Conservation (phyloP, 306 rosid genomes). For the Citrullus colocynthis region DNA sequence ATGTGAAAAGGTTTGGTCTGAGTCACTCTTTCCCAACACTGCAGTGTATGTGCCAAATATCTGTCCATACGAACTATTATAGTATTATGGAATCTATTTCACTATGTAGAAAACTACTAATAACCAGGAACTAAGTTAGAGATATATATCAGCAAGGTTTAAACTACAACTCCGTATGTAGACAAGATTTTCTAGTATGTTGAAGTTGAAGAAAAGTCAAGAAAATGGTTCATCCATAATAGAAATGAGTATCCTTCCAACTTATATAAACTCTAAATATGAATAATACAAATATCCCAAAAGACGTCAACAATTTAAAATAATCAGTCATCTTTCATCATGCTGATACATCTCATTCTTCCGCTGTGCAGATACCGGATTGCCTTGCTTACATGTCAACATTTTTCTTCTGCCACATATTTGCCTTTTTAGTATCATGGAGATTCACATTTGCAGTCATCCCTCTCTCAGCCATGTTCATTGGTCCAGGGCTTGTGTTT, state of each 20-base stretch:
- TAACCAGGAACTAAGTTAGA: neutral
- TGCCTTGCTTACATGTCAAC: conserved; percentile 74
- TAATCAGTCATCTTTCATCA: neutral
- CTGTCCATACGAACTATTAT: neutral
- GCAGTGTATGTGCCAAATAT: neutral
- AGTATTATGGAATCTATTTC: neutral
- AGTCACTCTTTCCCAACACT: neutral
- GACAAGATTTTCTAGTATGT: neutral
- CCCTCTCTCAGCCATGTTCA: conserved; percentile 78
- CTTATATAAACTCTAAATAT: neutral
- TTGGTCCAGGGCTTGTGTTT: conserved; percentile 55
- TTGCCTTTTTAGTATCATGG: conserved; percentile 72
- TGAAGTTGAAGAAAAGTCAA: neutral
- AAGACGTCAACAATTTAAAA: neutral
- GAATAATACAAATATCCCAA: neutral
- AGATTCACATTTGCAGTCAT: conserved; percentile 65
- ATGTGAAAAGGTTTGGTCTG: conserved; percentile 52
- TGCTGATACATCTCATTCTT: neutral
- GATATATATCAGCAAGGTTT: neutral
- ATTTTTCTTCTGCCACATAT: conserved; percentile 74
- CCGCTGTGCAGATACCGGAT: conserved; percentile 52
- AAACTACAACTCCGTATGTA: neutral
- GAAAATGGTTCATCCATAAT: neutral
- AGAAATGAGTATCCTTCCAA: neutral
- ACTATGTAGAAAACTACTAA: neutral